phyloP scores from a whole-genome alignment of 139 green algal genomes.

The Ettlia oleoabundans region DNA sequence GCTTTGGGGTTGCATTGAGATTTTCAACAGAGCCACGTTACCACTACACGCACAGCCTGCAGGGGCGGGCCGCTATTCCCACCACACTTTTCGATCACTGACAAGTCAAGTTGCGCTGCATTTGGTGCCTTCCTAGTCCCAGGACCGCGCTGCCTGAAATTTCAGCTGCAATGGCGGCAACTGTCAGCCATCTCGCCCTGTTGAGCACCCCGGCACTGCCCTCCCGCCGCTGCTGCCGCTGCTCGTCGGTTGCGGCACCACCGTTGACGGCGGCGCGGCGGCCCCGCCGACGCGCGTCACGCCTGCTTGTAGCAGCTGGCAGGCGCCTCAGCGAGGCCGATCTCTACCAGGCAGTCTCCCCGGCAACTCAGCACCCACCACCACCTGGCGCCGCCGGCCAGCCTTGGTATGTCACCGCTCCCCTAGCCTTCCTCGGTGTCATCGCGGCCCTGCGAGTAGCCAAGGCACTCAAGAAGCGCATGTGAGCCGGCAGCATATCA shows the following conservation, averaged over 20 bases:
- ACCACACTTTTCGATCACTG: too few species aligned
- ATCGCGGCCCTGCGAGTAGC: constrained; percentile 9
- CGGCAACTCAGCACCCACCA: neutral
- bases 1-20: too few species aligned
- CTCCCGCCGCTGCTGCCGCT: neutral
- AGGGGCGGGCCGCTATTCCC: too few species aligned
- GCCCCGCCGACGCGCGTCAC: neutral
- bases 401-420: constrained; percentile 23
- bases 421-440: constrained; percentile 5
- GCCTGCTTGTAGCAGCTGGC: neutral
- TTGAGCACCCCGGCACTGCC: neutral
- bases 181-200: neutral
- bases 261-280: neutral
- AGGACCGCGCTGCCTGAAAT: neutral
- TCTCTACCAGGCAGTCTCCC: constrained; percentile 23
- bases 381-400: neutral
- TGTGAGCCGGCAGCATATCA: too few species aligned
- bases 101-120: neutral
- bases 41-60: too few species aligned
- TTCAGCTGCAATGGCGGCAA: neutral
- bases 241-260: neutral
- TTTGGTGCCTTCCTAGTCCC: neutral
- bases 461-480: neutral
- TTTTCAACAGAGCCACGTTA: too few species aligned
- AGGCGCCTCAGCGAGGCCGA: constrained; percentile 30